Evolutionary conservation across 108 stramenopile genomes (phyloP), one percentile per base, ranked within the genome.

Genomic region (Fragilaria crotonensis): DNA sequence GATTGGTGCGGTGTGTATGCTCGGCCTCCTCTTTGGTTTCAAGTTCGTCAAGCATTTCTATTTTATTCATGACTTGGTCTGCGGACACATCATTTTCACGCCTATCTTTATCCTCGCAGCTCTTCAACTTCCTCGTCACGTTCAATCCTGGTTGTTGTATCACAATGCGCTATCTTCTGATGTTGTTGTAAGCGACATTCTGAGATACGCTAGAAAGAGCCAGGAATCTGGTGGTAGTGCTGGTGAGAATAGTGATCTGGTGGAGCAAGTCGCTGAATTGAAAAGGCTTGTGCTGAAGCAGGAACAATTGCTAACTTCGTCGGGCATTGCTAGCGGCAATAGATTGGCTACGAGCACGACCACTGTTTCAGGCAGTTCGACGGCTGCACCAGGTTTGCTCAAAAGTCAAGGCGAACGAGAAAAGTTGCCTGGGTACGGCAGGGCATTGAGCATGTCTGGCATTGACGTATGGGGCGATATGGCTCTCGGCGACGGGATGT

Each of bases 121-220:
- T 21, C 62, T 97, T 25, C 93, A 94, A 54, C 64, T 96, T 33
- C 89, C 89, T 33, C 73, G 85, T 50, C 72, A 85, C 57, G 73
- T 96, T 5, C 95, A 98, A 68, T 97, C 96, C 21, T 97, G 95
- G 96, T 69, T 98, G 56, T 81, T 98, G 18, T 98, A 95, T 75
- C 95, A 97, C 74, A 97, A 98, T 60, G 97, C 97, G 3, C 69
- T 98, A 18, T 93, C 92, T 14, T 63, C 83, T 22, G 95, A 95
- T 51, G 95, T 98, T 7, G 97, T 96, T 21, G 94, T 98, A 1
- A 90, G 94, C 58, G 95, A 98, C 71, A 96, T 98, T 60, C 77
- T 98, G 22, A 75, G 92, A 52, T 94, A 95, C 45, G 95, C 95
- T 1, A 73, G 94, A 23, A 91, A 82, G 72, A 83, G 76, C 5